phyloP scores from a whole-genome alignment of 2,329 filamentous ascomycete genomes.

The Alternaria longipes region DNA sequence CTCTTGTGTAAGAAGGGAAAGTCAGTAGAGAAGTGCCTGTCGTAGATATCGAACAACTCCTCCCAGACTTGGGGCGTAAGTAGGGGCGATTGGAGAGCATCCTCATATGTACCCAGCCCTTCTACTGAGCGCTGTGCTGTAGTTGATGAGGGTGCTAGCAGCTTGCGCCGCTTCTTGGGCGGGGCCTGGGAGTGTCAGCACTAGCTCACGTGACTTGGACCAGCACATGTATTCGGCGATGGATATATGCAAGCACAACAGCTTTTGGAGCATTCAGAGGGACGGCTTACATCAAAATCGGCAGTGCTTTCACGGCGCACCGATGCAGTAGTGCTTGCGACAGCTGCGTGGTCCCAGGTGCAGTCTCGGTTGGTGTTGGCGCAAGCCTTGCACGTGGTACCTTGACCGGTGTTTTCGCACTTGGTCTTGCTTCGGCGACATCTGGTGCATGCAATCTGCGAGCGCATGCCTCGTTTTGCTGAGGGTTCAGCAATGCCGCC shows the following conservation, averaged over 20 bases:
- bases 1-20: constrained; percentile 75
- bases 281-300: constrained; percentile 34
- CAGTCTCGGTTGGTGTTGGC: constrained; percentile 76
- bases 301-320: constrained; percentile 53
- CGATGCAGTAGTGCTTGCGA: constrained; percentile 36
- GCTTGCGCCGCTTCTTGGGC: constrained; percentile 48
- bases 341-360: constrained; percentile 69
- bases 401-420: constrained; percentile 80
- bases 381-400: constrained; percentile 77
- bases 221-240: neutral
- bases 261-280: neutral
- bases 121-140: constrained; percentile 47
- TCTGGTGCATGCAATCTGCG: constrained; percentile 79
- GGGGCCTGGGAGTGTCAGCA: constrained; percentile 16
- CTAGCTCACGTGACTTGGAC: constrained; percentile 3
- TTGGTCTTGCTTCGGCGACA: constrained; percentile 87
- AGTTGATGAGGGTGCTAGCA: constrained; percentile 45
- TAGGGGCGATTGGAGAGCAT: constrained; percentile 69
- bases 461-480: constrained; percentile 66
- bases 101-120: constrained; percentile 59
- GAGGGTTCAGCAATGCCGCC: constrained; percentile 30
- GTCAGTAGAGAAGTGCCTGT: constrained; percentile 75
- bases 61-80: constrained; percentile 73
- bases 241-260: neutral
- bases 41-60: constrained; percentile 74